These are phyloP conservation scores for Colletotrichum sp. DNA, from an alignment of 2,329 filamentous ascomycete genomes.

Conservation along the genomic window DNA sequence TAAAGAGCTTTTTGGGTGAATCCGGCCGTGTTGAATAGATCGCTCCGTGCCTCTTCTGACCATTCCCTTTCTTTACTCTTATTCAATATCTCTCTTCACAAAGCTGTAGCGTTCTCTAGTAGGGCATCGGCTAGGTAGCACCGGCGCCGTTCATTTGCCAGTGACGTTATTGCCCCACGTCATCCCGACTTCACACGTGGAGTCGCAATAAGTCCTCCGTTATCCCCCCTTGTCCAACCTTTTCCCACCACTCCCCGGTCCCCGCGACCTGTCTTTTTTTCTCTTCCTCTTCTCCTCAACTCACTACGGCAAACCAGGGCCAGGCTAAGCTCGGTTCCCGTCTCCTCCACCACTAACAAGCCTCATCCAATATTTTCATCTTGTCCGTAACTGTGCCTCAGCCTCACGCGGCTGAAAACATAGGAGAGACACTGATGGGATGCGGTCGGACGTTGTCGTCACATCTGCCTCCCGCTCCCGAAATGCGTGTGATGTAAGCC, in stretches of 20 bases:
- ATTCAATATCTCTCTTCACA: background rate
- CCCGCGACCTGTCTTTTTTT: background rate
- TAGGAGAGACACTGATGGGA: background rate
- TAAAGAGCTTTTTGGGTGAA: background rate
- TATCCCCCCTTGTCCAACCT: background rate
- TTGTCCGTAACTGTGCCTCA: background rate
- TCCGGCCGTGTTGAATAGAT: background rate
- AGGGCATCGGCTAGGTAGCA: background rate
- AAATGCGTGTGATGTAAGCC: background rate
- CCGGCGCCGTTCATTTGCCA: constrained; percentile 6
- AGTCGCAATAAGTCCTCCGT: background rate
- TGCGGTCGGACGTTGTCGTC: background rate
- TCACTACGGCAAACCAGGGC: background rate
- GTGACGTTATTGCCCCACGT: constrained; percentile 9
- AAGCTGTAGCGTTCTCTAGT: background rate
- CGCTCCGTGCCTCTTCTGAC: background rate
- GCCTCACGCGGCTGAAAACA: background rate
- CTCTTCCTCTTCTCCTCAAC: background rate
- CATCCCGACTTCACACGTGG: constrained; percentile 21
- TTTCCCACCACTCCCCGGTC: background rate
- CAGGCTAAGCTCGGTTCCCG: background rate
- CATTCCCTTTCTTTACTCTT: background rate
- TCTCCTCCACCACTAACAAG: background rate
- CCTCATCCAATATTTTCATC: background rate
- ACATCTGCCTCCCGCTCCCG: constrained; percentile 1